Percentiles rank a stretch among this genome's conserved stretches.
Conservation (phyloP, 495 filamentous ascomycete genomes). For the Daldinia loculata region DNA sequence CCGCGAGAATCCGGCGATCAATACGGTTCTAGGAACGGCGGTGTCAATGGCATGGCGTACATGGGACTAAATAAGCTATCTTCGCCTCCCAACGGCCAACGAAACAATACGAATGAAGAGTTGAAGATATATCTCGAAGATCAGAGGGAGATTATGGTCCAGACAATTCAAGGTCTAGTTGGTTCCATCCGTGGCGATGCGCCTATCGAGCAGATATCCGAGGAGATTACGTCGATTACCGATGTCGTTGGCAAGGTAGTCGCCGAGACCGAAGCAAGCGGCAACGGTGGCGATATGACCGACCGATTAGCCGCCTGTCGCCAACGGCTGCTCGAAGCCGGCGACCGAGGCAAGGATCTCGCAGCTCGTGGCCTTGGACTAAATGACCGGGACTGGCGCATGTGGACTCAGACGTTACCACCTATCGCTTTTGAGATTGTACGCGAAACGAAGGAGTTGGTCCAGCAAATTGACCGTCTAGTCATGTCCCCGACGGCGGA, state of each 20-base stretch:
- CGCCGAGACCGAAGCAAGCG: slow-evolving; percentile 67
- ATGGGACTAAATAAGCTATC: slow-evolving; percentile 48
- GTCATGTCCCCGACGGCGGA: slow-evolving; percentile 51
- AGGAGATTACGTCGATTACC: slow-evolving; percentile 75
- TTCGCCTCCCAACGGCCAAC: slow-evolving; percentile 46
- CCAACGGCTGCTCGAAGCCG: slow-evolving; percentile 71
- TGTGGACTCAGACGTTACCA: slow-evolving; percentile 75
- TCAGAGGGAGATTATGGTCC: slow-evolving; percentile 80
- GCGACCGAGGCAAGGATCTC: slow-evolving; percentile 67
- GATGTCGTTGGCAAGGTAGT: slow-evolving; percentile 75
- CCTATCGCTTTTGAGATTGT: slow-evolving; percentile 90
- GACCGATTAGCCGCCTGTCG: slow-evolving; percentile 70
- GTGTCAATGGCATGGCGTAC: slow-evolving; percentile 45
- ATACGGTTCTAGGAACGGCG: slow-evolving; percentile 45
- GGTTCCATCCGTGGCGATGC: slow-evolving; percentile 77
- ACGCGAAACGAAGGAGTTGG: slow-evolving; percentile 80
- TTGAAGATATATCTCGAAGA: slow-evolving; percentile 84
- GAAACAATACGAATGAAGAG: slow-evolving; percentile 70
- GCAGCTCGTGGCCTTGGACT: slow-evolving; percentile 56
- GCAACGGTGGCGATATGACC: slow-evolving; percentile 69
- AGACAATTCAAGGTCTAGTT: slow-evolving; percentile 83
- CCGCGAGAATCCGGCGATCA: slow-evolving; percentile 58
- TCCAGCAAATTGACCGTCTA: slow-evolving; percentile 55
- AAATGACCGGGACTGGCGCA: slow-evolving; percentile 62
- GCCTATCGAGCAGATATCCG: slow-evolving; percentile 69